phyloP scores from a whole-genome alignment of 148 eudicot genomes.

The Chenopodium quinoa region DNA sequence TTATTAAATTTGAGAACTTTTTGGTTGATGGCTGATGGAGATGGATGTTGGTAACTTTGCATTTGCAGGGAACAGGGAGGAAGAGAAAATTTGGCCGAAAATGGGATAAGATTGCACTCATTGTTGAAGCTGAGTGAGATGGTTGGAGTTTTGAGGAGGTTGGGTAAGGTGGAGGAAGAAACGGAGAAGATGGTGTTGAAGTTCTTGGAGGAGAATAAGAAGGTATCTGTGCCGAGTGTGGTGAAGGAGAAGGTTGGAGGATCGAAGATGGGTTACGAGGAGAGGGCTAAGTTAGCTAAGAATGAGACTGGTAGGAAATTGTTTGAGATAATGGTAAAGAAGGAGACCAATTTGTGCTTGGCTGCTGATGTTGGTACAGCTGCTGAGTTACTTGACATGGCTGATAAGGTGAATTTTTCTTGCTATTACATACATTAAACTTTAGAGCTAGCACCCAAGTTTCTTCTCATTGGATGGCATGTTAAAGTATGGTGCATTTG shows the following conservation, averaged over 20 bases:
- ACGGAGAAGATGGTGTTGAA: slow-evolving; percentile 69
- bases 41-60: slow-evolving; percentile 1
- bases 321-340: slow-evolving; percentile 79
- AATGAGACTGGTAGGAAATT: slow-evolving; percentile 73
- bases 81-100: slow-evolving; percentile 65
- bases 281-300: slow-evolving; percentile 64
- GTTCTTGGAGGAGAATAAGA: slow-evolving; percentile 67
- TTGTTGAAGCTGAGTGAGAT: slow-evolving; percentile 76
- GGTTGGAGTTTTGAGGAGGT: slow-evolving; percentile 72
- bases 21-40: neutral
- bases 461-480: neutral
- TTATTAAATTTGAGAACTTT: neutral
- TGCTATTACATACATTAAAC: neutral
- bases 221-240: slow-evolving; percentile 49
- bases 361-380: slow-evolving; percentile 94
- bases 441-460: neutral
- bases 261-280: slow-evolving; percentile 53
- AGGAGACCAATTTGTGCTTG: slow-evolving; percentile 82
- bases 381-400: slow-evolving; percentile 77
- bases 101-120: slow-evolving; percentile 72
- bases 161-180: slow-evolving; percentile 76
- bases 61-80: slow-evolving; percentile 77
- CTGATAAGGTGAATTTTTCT: slow-evolving; percentile 59
- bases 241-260: slow-evolving; percentile 26
- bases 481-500: too few relatives aligned